These are phyloP conservation scores for Xylaria intraflava DNA, from an alignment of 495 filamentous ascomycete genomes.

Conservation along the genomic window DNA sequence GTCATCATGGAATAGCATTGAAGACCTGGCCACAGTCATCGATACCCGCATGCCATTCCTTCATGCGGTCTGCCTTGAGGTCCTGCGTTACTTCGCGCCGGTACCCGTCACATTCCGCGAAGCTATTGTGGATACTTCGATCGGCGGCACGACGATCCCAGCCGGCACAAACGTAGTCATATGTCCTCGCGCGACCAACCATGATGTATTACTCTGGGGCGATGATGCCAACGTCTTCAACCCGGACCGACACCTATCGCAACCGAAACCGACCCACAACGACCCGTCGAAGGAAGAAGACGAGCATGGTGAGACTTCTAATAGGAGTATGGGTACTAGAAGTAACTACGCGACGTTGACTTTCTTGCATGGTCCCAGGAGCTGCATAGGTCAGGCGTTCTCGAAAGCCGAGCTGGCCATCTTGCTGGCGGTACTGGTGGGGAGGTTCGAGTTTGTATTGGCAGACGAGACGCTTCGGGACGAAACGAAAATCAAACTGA, in stretches of 20 bases:
- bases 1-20: not conserved
- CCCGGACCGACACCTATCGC: constrained; percentile 37
- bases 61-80: constrained; percentile 33
- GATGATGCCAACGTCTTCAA: constrained; percentile 31
- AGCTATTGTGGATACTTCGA: constrained; percentile 51
- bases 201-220: constrained; percentile 37
- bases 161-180: constrained; percentile 45
- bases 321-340: constrained; percentile 15
- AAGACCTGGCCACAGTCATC: not conserved
- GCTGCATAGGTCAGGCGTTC: constrained; percentile 54
- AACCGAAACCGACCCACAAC: constrained; percentile 7
- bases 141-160: constrained; percentile 40
- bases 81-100: constrained; percentile 30
- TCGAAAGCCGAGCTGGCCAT: constrained; percentile 62
- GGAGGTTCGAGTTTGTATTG: constrained; percentile 52
- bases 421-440: constrained; percentile 57
- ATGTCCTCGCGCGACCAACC: constrained; percentile 44
- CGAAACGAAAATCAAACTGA: constrained; percentile 42
- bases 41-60: constrained; percentile 24
- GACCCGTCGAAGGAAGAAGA: constrained; percentile 15
- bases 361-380: constrained; percentile 31
- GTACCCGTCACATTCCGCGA: constrained; percentile 32
- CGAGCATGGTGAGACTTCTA: not conserved
- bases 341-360: constrained; percentile 45
- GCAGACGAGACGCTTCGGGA: constrained; percentile 29